phyloP scores from a whole-genome alignment of 495 filamentous ascomycete genomes.

The Aspergillus olivimuriae region DNA sequence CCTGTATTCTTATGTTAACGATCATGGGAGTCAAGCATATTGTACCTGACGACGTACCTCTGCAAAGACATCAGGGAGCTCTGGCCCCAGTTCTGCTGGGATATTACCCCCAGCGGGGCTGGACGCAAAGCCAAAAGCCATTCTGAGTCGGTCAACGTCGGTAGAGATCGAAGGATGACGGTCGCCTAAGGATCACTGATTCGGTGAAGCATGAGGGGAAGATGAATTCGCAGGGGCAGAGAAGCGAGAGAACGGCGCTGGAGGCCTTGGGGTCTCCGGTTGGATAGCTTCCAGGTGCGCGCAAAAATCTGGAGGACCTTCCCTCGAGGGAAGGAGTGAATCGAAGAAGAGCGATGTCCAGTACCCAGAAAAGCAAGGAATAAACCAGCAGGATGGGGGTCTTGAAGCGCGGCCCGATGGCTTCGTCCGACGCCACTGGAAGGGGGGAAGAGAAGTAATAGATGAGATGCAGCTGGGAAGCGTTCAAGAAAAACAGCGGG shows the following conservation, averaged over 20 bases:
- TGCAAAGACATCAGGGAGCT: slow-evolving; percentile 43
- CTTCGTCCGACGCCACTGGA: background rate
- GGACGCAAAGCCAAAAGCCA: slow-evolving; percentile 61
- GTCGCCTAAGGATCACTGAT: slow-evolving; percentile 29
- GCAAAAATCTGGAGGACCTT: slow-evolving; percentile 34
- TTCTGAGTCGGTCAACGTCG: slow-evolving; percentile 41
- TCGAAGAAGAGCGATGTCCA: slow-evolving; percentile 4
- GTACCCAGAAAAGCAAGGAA: background rate
- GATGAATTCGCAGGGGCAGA: slow-evolving; percentile 21
- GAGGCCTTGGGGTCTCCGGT: slow-evolving; percentile 36
- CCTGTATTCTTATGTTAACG: slow-evolving; percentile 34
- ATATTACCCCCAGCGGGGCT: slow-evolving; percentile 25
- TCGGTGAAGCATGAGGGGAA: slow-evolving; percentile 34
- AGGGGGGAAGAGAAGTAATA: slow-evolving; percentile 8
- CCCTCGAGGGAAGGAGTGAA: slow-evolving; percentile 18
- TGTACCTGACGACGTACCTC: slow-evolving; percentile 38
- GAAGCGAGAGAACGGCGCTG: slow-evolving; percentile 37
- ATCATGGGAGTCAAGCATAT: background rate
- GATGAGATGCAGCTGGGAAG: background rate
- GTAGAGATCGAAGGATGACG: slow-evolving; percentile 34
- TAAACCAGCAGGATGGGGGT: background rate
- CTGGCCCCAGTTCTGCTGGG: slow-evolving; percentile 32
- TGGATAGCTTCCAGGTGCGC: slow-evolving; percentile 33
- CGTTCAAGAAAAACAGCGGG: slow-evolving; percentile 25
- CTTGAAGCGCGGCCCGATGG: background rate